These are phyloP conservation scores for Bacterosira constricta DNA, from an alignment of 108 stramenopile genomes.

Conservation along the genomic window DNA sequence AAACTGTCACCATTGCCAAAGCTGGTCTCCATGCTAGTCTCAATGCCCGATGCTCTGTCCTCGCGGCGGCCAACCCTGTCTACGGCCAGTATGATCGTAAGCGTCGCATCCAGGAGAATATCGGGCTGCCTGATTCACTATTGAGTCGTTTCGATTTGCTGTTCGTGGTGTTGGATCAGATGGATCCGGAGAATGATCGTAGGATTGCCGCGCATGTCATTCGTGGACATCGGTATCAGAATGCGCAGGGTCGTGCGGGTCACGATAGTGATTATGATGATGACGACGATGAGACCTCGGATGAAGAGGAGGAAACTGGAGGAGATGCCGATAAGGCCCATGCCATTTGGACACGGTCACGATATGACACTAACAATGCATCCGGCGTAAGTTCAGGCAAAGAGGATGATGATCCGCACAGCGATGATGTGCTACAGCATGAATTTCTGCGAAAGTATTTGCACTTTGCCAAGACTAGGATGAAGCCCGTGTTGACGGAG, in stretches of 20 bases:
- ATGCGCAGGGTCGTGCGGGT: constrained; percentile 71
- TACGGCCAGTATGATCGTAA: constrained; percentile 99
- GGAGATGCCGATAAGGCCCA: constrained; percentile 48
- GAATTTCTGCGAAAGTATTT: constrained; percentile 98
- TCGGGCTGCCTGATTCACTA: constrained; percentile 98
- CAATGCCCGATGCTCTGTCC: constrained; percentile 96
- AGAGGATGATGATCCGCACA: constrained; percentile 66
- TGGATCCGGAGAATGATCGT: constrained; percentile 95
- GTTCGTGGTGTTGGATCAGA: constrained; percentile 99
- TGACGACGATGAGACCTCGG: constrained; percentile 67
- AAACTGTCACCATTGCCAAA: constrained; percentile 99
- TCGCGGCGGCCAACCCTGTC: constrained; percentile 99
- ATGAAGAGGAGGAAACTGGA: constrained; percentile 47
- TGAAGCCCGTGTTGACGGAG: constrained; percentile 90
- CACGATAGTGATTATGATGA: constrained; percentile 86
- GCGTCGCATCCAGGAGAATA: constrained; percentile 96
- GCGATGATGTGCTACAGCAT: constrained; percentile 82
- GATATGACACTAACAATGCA: constrained; percentile 21
- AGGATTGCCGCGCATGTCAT: constrained; percentile 96
- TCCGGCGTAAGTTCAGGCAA: neutral
- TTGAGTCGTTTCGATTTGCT: constrained; percentile 99
- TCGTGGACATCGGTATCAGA: constrained; percentile 91
- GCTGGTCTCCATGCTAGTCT: constrained; percentile 95
- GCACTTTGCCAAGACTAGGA: constrained; percentile 94
- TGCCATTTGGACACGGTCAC: constrained; percentile 75